Conservation (phyloP, 2,329 filamentous ascomycete species). For the Ophiostoma ulmi region DNA sequence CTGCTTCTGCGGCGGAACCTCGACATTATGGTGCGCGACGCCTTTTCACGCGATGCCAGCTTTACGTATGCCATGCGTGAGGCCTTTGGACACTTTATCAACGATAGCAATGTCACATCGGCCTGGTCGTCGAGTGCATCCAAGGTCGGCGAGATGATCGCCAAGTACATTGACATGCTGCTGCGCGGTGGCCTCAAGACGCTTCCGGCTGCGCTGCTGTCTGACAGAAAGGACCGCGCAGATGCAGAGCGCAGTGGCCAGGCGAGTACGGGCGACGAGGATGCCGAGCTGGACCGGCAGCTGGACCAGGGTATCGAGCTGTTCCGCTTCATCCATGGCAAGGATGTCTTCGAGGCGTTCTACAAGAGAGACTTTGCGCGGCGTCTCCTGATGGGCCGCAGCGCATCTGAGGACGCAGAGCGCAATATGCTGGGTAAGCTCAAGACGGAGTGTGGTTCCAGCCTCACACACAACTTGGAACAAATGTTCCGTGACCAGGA, state of each 20-base stretch:
- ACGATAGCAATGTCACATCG: conserved; percentile 64
- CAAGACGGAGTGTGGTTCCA: conserved; percentile 86
- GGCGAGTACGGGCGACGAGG: conserved; percentile 72
- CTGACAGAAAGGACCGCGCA: conserved; percentile 54
- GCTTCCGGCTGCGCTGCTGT: conserved; percentile 63
- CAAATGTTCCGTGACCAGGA: conserved; percentile 99
- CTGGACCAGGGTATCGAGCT: conserved; percentile 89
- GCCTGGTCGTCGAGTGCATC: conserved; percentile 79
- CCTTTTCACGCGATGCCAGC: conserved; percentile 71
- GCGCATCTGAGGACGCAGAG: conserved; percentile 91
- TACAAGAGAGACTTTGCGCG: conserved; percentile 97
- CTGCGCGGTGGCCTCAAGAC: conserved; percentile 83
- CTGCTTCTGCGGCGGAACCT: conserved; percentile 74
- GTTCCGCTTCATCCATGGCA: conserved; percentile 95
- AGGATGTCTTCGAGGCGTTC: conserved; percentile 96
- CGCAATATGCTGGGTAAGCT: conserved; percentile 89
- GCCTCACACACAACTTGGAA: conserved; percentile 94
- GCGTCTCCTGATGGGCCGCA: conserved; percentile 82
- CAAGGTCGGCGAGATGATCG: conserved; percentile 97
- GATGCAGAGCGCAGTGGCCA: conserved; percentile 58
- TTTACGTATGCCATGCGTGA: conserved; percentile 76
- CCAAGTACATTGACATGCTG: conserved; percentile 89
- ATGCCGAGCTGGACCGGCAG: conserved; percentile 85
- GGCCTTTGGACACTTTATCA: conserved; percentile 86
- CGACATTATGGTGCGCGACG: conserved; percentile 68